phyloP scores from a whole-genome alignment of 148 eudicot genomes.

The Bassia scoparia region DNA sequence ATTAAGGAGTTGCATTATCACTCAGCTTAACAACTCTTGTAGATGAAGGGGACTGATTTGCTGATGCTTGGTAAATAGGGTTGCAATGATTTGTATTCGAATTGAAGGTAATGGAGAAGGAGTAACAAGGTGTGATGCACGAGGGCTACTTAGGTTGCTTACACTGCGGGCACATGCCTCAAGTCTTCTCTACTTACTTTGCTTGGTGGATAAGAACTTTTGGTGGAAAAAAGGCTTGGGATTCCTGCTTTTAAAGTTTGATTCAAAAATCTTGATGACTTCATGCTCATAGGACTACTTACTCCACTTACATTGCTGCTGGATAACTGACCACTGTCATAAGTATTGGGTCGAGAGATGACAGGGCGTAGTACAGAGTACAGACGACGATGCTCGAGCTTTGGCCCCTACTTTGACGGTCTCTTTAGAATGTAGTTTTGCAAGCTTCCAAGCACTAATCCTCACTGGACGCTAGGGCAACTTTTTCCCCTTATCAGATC shows the following conservation, averaged over 20 bases:
- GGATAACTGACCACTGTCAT: constrained; percentile 55
- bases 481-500: constrained; percentile 66
- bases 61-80: constrained; percentile 60
- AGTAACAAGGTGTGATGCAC: constrained; percentile 37
- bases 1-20: constrained; percentile 21
- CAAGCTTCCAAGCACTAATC: constrained; percentile 93
- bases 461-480: constrained; percentile 56
- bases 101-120: constrained; percentile 40
- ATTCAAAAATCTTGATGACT: constrained; percentile 44
- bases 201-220: constrained; percentile 76
- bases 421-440: constrained; percentile 72
- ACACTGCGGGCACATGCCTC: constrained; percentile 58
- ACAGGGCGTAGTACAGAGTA: constrained; percentile 77
- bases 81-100: constrained; percentile 50
- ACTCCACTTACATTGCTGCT: constrained; percentile 62
- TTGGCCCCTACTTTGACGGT: constrained; percentile 86
- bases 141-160: constrained; percentile 80
- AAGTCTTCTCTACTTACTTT: constrained; percentile 63
- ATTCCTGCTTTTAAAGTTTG: constrained; percentile 35
- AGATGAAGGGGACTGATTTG: constrained; percentile 65
- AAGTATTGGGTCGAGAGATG: constrained; percentile 43
- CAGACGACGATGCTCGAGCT: constrained; percentile 92
- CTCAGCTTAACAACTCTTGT: constrained; percentile 31
- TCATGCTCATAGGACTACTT: constrained; percentile 70
- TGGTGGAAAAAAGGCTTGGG: constrained; percentile 44